Conservation (phyloP, 1,284 basidiomycete species). For the Leucoagaricus sp. region DNA sequence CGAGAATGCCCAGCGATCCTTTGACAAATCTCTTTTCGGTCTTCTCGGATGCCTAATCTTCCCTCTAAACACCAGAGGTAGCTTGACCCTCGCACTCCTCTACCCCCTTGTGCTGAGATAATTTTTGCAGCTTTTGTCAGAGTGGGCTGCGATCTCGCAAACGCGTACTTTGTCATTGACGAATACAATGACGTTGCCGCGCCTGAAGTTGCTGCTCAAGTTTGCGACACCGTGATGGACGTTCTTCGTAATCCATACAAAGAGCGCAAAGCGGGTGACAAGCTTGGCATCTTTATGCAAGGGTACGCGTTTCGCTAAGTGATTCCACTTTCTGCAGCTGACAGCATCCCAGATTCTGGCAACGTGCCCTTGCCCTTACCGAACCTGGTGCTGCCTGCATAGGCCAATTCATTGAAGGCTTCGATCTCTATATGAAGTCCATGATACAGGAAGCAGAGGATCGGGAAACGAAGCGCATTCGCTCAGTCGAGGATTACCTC, state of each 20-base stretch:
- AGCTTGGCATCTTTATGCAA: slow-evolving; percentile 13
- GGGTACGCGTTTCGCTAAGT: slow-evolving; percentile 7
- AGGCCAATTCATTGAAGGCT: slow-evolving; percentile 5
- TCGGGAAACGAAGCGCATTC: slow-evolving; percentile 5
- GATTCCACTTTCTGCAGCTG: background rate
- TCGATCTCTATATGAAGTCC: slow-evolving; percentile 13
- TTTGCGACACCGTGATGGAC: slow-evolving; percentile 13
- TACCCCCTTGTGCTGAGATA: too few species aligned
- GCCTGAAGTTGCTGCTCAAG: slow-evolving; percentile 5
- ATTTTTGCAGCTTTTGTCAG: background rate
- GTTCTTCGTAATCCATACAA: slow-evolving; percentile 11
- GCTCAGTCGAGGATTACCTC: slow-evolving; percentile 10
- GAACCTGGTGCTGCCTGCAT: slow-evolving; percentile 4
- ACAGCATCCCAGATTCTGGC: slow-evolving; percentile 9
- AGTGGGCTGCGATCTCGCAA: slow-evolving; percentile 10
- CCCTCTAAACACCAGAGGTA: slow-evolving; percentile 1
- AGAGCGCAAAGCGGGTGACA: slow-evolving; percentile 5
- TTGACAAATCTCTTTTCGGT: slow-evolving; percentile 5
- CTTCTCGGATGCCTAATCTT: slow-evolving; percentile 13
- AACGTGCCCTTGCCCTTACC: slow-evolving; percentile 10
- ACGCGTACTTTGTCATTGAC: slow-evolving; percentile 12
- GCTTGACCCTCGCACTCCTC: background rate
- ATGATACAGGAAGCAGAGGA: slow-evolving; percentile 14
- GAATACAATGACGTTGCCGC: slow-evolving; percentile 14
- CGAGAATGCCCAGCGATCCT: slow-evolving; percentile 3